Evolutionary conservation across 2,329 filamentous ascomycete species (phyloP), one percentile per base, ranked within the genome.

Genomic region (Pseudogymnoascus destructans): DNA sequence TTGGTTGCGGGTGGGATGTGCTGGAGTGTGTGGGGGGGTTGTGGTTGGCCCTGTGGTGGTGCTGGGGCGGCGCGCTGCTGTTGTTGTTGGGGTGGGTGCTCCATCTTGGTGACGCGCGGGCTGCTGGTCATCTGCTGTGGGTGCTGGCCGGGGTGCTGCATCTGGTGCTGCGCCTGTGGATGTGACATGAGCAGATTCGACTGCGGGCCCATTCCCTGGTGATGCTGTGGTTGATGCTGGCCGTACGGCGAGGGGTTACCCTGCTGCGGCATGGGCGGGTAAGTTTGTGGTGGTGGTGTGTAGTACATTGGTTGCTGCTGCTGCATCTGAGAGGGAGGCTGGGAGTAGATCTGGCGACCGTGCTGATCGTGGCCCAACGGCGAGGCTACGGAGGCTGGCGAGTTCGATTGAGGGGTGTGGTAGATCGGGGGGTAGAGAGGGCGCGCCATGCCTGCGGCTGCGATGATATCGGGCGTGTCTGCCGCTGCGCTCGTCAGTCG

Each of bases 341-440:
- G 87, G 33, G 82, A 85, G 72, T 96, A 97, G 69, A 97, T 81
- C 66, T 83, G 85, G 65, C 91, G 80, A 59, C 75, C 78, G 74
- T 95, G 89, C 68, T 92, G 89, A 69, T 97, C 92, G 73, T 95
- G 90, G 59, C 84, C 80, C 59, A 90, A 89, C 19, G 89, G 86
- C 32, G 92, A 96, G 63, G 91, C 87, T 66, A 96, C 91, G 56
- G 91, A 95, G 36, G 89, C 89, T 55, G 92, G 92, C 58, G 92
- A 95, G 73, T 92, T 95, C 59, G 91, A 95, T 74, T 96, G 91
- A 58, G 91, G 90, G 15, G 91, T 95, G 38, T 46, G 38, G 30
- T 78, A 79, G 70, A 95, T 95, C 61, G 89, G 89, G 65, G 91
- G 91, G 70, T 95, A 95, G 52, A 77, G 71, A 63, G 79, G 73